phyloP scores from a whole-genome alignment of 495 filamentous ascomycete species.

The Aspergillus funiculosus region DNA sequence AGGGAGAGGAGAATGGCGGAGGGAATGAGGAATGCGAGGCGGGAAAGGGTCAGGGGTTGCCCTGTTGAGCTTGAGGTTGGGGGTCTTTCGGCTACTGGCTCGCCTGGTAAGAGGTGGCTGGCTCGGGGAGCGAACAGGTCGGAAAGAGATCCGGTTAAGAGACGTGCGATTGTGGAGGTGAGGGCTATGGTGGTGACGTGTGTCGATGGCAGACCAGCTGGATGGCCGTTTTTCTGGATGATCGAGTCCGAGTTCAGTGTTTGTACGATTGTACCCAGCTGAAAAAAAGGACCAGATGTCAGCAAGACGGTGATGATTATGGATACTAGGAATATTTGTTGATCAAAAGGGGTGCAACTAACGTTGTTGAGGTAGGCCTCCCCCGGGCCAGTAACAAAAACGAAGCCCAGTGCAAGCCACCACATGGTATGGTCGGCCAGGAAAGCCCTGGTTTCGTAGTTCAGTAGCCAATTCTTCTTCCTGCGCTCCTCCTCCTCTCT shows the following conservation, averaged over 20 bases:
- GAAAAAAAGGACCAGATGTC: conserved; percentile 1
- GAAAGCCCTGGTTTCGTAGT: conserved; percentile 78
- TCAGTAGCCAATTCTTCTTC: conserved; percentile 81
- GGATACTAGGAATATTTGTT: not conserved
- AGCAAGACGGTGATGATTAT: not conserved
- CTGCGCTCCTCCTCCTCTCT: conserved; percentile 59
- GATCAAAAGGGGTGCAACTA: conserved; percentile 10
- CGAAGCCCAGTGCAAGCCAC: conserved; percentile 85
- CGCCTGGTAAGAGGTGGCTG: conserved; percentile 34
- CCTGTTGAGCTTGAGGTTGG: conserved; percentile 22
- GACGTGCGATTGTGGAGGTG: conserved; percentile 82
- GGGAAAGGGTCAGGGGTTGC: conserved; percentile 57
- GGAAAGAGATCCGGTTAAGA: conserved; percentile 77
- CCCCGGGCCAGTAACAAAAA: conserved; percentile 87
- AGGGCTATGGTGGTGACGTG: conserved; percentile 89
- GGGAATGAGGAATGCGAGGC: conserved; percentile 70
- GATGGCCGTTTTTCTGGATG: conserved; percentile 41
- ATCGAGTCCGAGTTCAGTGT: conserved; percentile 65
- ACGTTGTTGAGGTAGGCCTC: conserved; percentile 96
- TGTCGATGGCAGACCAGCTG: conserved; percentile 66
- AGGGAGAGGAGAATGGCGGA: conserved; percentile 70
- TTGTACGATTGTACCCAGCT: conserved; percentile 83
- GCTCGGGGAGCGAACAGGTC: conserved; percentile 76
- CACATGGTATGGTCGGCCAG: conserved; percentile 89
- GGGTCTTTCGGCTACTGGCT: conserved; percentile 28